Base-by-base conservation (phyloP, 345 rosid genomes). In the Populus davidiana region DNA sequence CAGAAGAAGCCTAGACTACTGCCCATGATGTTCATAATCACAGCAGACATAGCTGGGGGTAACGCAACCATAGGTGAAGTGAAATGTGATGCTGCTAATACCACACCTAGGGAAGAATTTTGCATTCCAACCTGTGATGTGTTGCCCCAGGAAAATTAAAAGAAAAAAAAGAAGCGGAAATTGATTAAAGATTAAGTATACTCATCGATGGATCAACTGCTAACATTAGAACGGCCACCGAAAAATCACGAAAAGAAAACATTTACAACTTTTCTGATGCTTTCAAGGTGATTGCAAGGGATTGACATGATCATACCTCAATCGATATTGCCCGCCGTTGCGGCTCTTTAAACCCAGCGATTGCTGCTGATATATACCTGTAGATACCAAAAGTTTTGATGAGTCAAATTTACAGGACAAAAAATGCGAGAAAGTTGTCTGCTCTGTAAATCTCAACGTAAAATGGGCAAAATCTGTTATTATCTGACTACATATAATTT, bases 11-110 rank as follows among this genome's bases (percentile, higher is more conserved):
- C 89, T 49, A 88, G 72, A 77, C 82, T 82, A 85, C 91, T 89
- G 5, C 91, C 95, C 91, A 89, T 88, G 72, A 89, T 86, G 59
- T 88, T 91, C 94, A 91, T 88, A 44, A 91, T 75, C 70, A 91
- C 86, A 1, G 92, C 92, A n/a, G 90, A 91, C 85, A 88, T 71
- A 10, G 92, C 93, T 0, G 88, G 78, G 1, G 91, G 90, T 75
- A 89, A 71, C 27, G 91, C 89, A 61, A 88, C 93, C 86, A 81
- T 71, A 2, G 91, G 81, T n/a, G 90, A 88, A 14, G 85, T n/a
- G 75, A 91, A 91, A 83, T 89, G 95, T 35, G 89, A 27, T 47
- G 95, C 79, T 5, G 93, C 91, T 76, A 91, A 83, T 35, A 91
- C 90, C 75, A 91, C 92, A 2, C 90, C 91, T 35, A 89, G 81